Base-by-base conservation (phyloP, 1,139 yeast genomes). In the Geotrichum reessii region DNA sequence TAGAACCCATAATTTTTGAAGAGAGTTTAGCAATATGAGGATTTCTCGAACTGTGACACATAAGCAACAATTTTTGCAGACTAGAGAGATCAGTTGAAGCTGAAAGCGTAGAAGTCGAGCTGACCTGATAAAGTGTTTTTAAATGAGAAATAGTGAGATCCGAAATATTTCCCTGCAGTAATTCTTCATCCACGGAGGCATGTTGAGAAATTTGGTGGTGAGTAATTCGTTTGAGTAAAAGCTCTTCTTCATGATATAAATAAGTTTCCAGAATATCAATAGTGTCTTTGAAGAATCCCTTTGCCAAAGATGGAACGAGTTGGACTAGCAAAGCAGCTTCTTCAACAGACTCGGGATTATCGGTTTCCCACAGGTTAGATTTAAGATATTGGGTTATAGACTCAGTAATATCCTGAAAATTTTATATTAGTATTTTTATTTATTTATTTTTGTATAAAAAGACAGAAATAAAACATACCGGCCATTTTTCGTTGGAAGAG, bases 1-100 rank as follows among this genome's bases (percentile, higher is more conserved):
- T 37, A 50, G 53, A 50, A 1, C 62, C 62, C 56, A 60, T 53
- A 21, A 50, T 42, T 33, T 56, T 52, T 3, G 57, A 53, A 19
- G 62, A 54, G 2, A 55, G 53, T 24, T 55, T 56, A 4, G 61
- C 55, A 33, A 60, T 53, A 17, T 60, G 56, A 14, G 57, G 21
- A 40, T 49, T 52, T 21, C 58, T 54, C 14, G 58, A 33, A 25
- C 58, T 52, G 47, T 59, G 62, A 14, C 57, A 48, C 8, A 57
- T 50, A 17, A 59, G 50, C n/a, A 59, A 51, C 1, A 17, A 9
- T 14, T 47, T 27, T 22, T 52, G 57, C 8, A 59, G 52, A 22
- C 50, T 47, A 37, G 33, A 19, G 33, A 50, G 37, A 21, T 37
- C 33, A 12, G 24, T 12, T 24, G 46, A 40, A 42, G 25, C n/a